Evolutionary conservation across 805 yeast genomes (phyloP).

Genomic region (Candida verbasci): DNA sequence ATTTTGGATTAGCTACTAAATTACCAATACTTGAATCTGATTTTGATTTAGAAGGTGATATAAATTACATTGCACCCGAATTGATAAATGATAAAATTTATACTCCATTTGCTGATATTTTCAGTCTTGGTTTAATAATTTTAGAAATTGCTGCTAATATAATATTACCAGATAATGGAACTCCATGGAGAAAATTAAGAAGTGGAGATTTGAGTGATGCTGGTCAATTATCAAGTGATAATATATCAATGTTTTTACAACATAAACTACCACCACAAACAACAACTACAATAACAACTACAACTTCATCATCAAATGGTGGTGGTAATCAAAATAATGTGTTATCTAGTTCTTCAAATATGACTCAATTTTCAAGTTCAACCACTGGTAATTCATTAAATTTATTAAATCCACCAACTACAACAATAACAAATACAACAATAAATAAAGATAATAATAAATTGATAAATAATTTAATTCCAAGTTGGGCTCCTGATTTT

Average conservation of each 20-base stretch:
- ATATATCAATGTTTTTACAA: conserved; percentile 38
- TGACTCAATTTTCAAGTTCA: conserved; percentile 4
- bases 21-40: conserved; percentile 61
- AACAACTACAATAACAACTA: conserved; percentile 1
- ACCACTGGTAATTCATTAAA: not conserved
- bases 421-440: not conserved
- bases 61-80: conserved; percentile 98
- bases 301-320: not conserved
- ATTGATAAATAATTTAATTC: conserved; percentile 36
- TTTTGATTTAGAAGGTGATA: conserved; percentile 93
- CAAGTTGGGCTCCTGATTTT: conserved; percentile 85
- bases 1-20: conserved; percentile 90
- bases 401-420: conserved; percentile 1
- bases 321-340: not conserved
- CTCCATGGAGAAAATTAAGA: conserved; percentile 92
- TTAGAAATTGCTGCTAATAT: conserved; percentile 96
- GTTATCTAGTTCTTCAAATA: conserved; percentile 21
- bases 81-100: conserved; percentile 77
- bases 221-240: conserved; percentile 64
- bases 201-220: conserved; percentile 96
- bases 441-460: not conserved
- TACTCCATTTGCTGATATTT: conserved; percentile 90
- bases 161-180: conserved; percentile 90
- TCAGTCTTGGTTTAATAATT: conserved; percentile 89
- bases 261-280: conserved; percentile 17